phyloP scores from a whole-genome alignment of 2,329 filamentous ascomycete genomes.

The Thelonectria blattea region DNA sequence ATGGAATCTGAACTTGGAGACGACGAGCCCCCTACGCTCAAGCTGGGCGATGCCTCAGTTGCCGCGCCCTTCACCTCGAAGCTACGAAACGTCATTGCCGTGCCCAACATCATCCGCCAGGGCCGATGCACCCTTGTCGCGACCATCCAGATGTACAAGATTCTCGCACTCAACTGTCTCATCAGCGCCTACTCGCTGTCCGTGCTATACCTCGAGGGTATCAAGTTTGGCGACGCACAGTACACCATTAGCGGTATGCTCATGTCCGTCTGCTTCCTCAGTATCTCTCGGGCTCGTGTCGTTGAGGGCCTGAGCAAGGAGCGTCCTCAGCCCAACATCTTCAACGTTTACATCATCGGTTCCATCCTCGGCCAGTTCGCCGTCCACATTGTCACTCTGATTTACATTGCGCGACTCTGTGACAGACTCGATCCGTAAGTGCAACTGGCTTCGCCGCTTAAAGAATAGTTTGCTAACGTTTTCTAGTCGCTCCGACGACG shows the following conservation, averaged over 20 bases:
- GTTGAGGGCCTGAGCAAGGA: conserved; percentile 97
- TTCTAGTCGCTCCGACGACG: conserved; percentile 57
- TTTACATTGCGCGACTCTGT: conserved; percentile 91
- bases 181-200: conserved; percentile 97
- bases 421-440: conserved; percentile 84
- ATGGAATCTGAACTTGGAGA: conserved; percentile 90
- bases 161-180: conserved; percentile 94
- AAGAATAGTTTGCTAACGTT: conserved; percentile 34
- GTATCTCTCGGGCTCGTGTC: conserved; percentile 95
- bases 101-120: conserved; percentile 98
- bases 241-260: conserved; percentile 99
- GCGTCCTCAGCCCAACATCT: conserved; percentile 96
- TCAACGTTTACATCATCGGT: conserved; percentile 98
- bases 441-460: neutral
- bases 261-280: conserved; percentile 99
- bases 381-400: conserved; percentile 89
- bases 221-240: conserved; percentile 98
- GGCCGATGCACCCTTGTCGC: conserved; percentile 96
- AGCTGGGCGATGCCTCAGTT: conserved; percentile 95
- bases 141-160: conserved; percentile 99
- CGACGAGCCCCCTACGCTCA: conserved; percentile 91
- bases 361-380: conserved; percentile 97
- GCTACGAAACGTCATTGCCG: conserved; percentile 92
- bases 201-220: conserved; percentile 95
- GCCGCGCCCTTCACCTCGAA: conserved; percentile 98